Percentiles rank a stretch among this genome's conserved stretches.
Evolutionary conservation across 768 basidiomycete genomes (phyloP).

Genomic region (Harrya chromipes): DNA sequence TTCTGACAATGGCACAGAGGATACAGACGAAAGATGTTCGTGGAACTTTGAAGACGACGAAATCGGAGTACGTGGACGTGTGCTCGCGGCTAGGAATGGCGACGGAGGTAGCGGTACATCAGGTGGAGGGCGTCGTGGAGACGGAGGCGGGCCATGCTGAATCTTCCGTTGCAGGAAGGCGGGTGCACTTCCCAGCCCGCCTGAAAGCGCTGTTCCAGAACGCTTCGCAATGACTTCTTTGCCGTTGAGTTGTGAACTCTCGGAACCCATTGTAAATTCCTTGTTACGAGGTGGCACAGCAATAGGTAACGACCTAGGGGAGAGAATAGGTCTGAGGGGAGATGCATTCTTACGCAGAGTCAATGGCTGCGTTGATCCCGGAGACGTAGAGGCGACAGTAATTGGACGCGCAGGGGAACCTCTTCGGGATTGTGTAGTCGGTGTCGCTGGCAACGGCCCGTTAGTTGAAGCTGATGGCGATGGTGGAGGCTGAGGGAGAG

Average conservation of each 20-base stretch:
- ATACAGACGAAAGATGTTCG: conserved; percentile 31
- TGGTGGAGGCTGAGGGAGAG: conserved; percentile 29
- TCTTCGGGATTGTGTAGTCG: conserved; percentile 8
- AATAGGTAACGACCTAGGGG: conserved; percentile 14
- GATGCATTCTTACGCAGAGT: conserved; percentile 16
- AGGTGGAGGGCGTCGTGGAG: conserved; percentile 28
- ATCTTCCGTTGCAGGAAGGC: conserved; percentile 31
- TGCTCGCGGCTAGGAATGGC: conserved; percentile 4
- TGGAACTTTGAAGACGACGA: conserved; percentile 29
- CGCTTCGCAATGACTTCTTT: conserved; percentile 13
- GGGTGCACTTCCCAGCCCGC: conserved; percentile 13
- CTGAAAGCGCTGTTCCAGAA: conserved; percentile 5
- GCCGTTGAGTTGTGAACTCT: conserved; percentile 8
- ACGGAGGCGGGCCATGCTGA: conserved; percentile 22
- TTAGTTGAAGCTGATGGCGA: conserved; percentile 6
- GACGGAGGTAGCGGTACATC: conserved; percentile 31
- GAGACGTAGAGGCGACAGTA: conserved; percentile 10
- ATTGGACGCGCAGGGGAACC: conserved; percentile 13
- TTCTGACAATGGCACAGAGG: conserved; percentile 19
- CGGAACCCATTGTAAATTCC: conserved; percentile 1
- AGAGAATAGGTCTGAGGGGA: conserved; percentile 22
- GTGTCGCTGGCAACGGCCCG: conserved; percentile 4
- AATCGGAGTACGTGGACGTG: conserved; percentile 11
- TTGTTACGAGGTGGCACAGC: background rate
- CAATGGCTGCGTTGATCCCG: conserved; percentile 13